phyloP scores from a whole-genome alignment of 495 filamentous ascomycete species.

The Aspergillus mulundensis region DNA sequence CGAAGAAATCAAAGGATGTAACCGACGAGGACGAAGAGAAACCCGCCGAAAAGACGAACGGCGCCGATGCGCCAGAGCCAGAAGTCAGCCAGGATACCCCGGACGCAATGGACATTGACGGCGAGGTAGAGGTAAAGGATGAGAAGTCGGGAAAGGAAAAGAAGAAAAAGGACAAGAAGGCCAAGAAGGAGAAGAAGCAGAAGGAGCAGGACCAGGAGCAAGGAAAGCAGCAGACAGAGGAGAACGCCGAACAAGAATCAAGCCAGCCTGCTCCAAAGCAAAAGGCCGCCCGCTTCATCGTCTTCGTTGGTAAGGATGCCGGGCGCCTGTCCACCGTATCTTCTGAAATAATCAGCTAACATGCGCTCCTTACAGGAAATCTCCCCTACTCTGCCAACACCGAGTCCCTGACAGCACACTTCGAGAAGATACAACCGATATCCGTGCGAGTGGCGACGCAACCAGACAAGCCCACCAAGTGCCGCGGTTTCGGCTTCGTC shows the following conservation, averaged over 20 bases:
- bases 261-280: conserved; percentile 18
- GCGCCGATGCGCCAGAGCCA: conserved; percentile 2
- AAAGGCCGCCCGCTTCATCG: conserved; percentile 68
- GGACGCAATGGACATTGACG: conserved; percentile 10
- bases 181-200: conserved; percentile 14
- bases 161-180: conserved; percentile 17
- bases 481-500: conserved; percentile 86
- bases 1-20: conserved; percentile 7
- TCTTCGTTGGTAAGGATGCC: conserved; percentile 63
- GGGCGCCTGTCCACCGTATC: neutral
- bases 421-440: conserved; percentile 66
- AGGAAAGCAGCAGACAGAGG: conserved; percentile 19
- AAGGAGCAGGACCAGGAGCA: conserved; percentile 7
- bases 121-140: neutral
- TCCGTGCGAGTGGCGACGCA: conserved; percentile 72
- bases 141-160: conserved; percentile 11
- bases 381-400: conserved; percentile 79
- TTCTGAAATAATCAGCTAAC: neutral
- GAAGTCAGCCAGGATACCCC: neutral
- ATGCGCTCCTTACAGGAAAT: conserved; percentile 54
- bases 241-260: conserved; percentile 17
- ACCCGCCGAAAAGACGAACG: neutral
- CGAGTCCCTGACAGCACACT: conserved; percentile 65
- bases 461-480: conserved; percentile 61
- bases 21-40: neutral